Conservation (phyloP, 352 stramenopile genomes). For the Globisporangium echinulatum region DNA sequence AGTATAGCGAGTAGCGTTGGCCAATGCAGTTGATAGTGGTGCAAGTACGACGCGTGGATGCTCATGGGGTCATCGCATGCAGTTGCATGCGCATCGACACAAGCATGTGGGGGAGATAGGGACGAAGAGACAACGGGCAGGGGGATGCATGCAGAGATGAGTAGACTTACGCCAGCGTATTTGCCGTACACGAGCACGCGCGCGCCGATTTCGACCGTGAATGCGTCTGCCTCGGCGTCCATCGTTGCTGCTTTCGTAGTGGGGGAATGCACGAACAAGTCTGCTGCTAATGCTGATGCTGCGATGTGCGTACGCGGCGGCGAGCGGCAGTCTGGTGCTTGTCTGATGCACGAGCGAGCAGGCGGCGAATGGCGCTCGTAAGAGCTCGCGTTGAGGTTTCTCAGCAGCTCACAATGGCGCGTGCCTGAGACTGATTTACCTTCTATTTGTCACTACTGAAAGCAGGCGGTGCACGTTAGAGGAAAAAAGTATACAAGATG, state of each 20-base stretch:
- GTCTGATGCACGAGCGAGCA: too few species aligned
- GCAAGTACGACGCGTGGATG: too few species aligned
- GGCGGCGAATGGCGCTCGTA: too few species aligned
- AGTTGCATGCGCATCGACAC: neutral
- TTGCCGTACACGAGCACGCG: conserved; percentile 78
- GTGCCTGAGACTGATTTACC: neutral
- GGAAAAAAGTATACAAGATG: too few species aligned
- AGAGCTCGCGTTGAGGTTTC: neutral
- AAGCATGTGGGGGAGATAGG: neutral
- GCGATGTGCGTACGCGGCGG: neutral
- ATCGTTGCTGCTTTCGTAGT: conserved; percentile 4
- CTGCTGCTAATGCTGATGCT: neutral
- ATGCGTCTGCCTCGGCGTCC: conserved; percentile 23
- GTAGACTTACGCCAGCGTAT: conserved; percentile 55
- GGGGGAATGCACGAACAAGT: too few species aligned
- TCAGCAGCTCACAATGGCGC: too few species aligned
- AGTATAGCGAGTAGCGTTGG: too few species aligned
- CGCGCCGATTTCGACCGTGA: conserved; percentile 26
- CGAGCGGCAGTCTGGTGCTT: too few species aligned
- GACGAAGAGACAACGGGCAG: neutral
- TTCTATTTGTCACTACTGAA: neutral
- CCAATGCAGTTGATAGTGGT: too few species aligned
- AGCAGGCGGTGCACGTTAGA: too few species aligned
- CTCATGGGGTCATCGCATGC: too few species aligned
- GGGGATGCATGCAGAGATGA: neutral